Evolutionary conservation across 2,329 filamentous ascomycete species (phyloP).

Genomic region (Arthrobotrys entomopaga): DNA sequence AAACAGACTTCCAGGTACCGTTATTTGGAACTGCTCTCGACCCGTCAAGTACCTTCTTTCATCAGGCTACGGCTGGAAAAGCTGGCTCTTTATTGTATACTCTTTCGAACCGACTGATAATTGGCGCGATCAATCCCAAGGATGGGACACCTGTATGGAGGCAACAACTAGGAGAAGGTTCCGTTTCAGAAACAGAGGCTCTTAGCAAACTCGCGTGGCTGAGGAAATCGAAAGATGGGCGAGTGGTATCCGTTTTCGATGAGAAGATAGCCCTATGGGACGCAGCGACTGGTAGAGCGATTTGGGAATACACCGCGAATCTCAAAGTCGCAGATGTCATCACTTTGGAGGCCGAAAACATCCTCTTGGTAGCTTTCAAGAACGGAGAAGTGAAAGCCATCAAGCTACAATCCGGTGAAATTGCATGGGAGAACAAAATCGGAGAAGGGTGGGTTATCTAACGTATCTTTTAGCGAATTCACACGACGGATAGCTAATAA

Average conservation of each 20-base stretch:
- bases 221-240: slow-evolving; percentile 80
- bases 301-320: slow-evolving; percentile 74
- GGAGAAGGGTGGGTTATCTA: slow-evolving; percentile 72
- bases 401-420: slow-evolving; percentile 75
- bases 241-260: slow-evolving; percentile 78
- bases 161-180: slow-evolving; percentile 72
- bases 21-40: slow-evolving; percentile 81
- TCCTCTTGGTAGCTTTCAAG: slow-evolving; percentile 75
- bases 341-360: slow-evolving; percentile 73
- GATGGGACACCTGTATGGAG: slow-evolving; percentile 88
- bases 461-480: background rate
- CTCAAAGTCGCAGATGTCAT: slow-evolving; percentile 80
- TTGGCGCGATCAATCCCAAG: slow-evolving; percentile 89
- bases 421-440: slow-evolving; percentile 80
- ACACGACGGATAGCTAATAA: slow-evolving; percentile 11
- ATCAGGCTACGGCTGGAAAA: slow-evolving; percentile 81
- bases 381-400: slow-evolving; percentile 75
- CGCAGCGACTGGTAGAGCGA: slow-evolving; percentile 79
- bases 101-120: slow-evolving; percentile 80
- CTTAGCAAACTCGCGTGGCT: slow-evolving; percentile 65
- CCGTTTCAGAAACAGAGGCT: slow-evolving; percentile 54
- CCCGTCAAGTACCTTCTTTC: slow-evolving; percentile 89
- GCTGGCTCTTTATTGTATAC: slow-evolving; percentile 92
- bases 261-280: slow-evolving; percentile 81
- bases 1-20: slow-evolving; percentile 91